Evolutionary conservation across 257 asterid species (phyloP).

Genomic region (Solanum pennellii): DNA sequence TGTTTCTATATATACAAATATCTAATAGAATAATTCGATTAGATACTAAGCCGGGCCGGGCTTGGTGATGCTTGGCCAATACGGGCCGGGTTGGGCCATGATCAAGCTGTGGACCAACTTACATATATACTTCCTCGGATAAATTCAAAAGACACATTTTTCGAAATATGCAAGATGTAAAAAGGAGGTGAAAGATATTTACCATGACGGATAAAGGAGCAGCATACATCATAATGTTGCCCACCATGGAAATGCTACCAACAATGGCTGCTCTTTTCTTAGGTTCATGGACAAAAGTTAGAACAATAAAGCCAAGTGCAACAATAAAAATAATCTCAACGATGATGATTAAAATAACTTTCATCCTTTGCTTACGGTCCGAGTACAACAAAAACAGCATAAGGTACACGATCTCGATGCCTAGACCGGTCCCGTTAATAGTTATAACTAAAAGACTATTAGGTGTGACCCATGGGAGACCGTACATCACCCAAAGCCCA

Average conservation of each 20-base stretch:
- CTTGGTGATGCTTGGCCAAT: not conserved
- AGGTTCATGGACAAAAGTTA: conserved; percentile 26
- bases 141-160: no score
- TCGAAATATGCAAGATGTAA: not conserved
- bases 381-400: conserved; percentile 31
- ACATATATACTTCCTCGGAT: not conserved
- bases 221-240: conserved; percentile 74
- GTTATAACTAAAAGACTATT: conserved; percentile 63
- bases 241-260: conserved; percentile 70
- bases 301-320: conserved; percentile 33
- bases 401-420: conserved; percentile 47
- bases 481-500: conserved; percentile 71
- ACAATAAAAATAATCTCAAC: conserved; percentile 40
- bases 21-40: no score
- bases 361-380: conserved; percentile 30
- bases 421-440: conserved; percentile 58
- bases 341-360: conserved; percentile 18
- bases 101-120: not conserved
- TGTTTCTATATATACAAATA: not conserved
- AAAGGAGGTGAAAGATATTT: not conserved
- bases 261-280: conserved; percentile 51
- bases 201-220: conserved; percentile 81
- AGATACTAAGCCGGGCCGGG: not conserved
- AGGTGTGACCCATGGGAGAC: conserved; percentile 72
- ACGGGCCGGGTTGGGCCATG: not conserved